Base-by-base conservation (phyloP, 495 filamentous ascomycete genomes). In the Chaetomium fimeti region DNA sequence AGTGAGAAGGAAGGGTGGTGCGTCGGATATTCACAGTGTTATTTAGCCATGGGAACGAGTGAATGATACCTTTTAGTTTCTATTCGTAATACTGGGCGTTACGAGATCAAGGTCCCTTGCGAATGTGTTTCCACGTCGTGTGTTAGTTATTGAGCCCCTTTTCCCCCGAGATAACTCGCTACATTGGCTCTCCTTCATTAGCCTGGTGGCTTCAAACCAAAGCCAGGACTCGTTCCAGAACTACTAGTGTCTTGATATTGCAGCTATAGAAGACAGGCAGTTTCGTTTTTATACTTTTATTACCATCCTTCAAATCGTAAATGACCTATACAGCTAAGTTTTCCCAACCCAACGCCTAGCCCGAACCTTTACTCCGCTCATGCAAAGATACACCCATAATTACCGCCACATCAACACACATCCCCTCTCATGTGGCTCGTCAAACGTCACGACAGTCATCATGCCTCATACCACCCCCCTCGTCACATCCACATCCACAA, bases 21-120 rank as follows among this genome's bases (percentile, higher is more conserved):
- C 45, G 9, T 8, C 58, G 42, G 45, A 49, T 20, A 28, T 28
- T 15, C 2, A 28, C 47, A 61, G 29, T 61, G 47, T 52, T 52
- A 52, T 52, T 29, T 61, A 61, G 59, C 48, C 47, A 42, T 51
- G 59, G 59, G 32, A 61, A 53, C 42, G 47, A 61, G 5, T 61
- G 59, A 53, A 61, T 53, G 59, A 61, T 61, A 61, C 59, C 59
- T 61, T 32, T 60, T 53, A 40, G 59, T 61, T 53, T 40, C 22
- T 53, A 25, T 49, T 49, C 45, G 20, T 49, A 24, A 22, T 18
- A 49, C 45, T 24, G 20, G 20, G 8, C 45, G 45, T 49, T 49
- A n/a, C 12, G 13, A 5, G 43, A 47, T 47, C 18, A 20, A 9
- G 22, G 48, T 27, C 48, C 13, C 48, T 51, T 27, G 48, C 22